Base-by-base conservation (phyloP, 2,329 filamentous ascomycete genomes). In the Penicillium sp. region DNA sequence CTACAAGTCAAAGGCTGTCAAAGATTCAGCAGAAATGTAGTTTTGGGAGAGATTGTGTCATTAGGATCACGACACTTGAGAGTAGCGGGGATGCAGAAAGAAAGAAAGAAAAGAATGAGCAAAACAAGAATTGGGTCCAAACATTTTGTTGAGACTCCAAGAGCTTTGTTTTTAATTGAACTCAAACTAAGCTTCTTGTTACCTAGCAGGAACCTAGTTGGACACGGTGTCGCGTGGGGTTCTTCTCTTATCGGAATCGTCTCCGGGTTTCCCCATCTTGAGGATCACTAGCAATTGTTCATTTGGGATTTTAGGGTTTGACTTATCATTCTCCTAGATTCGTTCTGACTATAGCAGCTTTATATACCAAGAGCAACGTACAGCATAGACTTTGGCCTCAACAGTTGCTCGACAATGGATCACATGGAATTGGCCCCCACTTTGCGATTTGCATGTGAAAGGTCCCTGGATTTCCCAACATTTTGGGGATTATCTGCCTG, bases 91-190 rank as follows among this genome's bases (percentile, higher is more conserved):
- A n/a, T 9, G 19, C 13, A 41, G 26, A 16, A 14, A 47, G 18
- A 18, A 18, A 38, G 4, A 19, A 35, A 35, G 29, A 19, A 23
- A 7, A 23, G 14, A 11, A 27, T 8, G 7, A 16, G 9, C 29
- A 14, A 40, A 30, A 18, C 35, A 18, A 27, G 30, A 36, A 46
- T 14, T 46, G 44, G 44, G 44, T 38, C 43, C 30, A 2, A 11
- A 36, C 23, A 47, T 29, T 52, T 41, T 53, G 50, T 53, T 53
- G 50, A 53, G 43, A 26, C 29, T 45, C 47, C 9, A 36, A 45
- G 13, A 50, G 30, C 39, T 45, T 50, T 40, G 47, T 38, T 13
- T 16, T 30, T 14, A 48, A 34, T 43, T 27, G 47, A 32, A 49
- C n/a, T 19, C 26, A 29, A 7, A 32, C 35, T 46, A 38, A 46